These are phyloP conservation scores for Euphorbia tirucalli DNA, from an alignment of 345 rosid genomes.

Conservation along the genomic window DNA sequence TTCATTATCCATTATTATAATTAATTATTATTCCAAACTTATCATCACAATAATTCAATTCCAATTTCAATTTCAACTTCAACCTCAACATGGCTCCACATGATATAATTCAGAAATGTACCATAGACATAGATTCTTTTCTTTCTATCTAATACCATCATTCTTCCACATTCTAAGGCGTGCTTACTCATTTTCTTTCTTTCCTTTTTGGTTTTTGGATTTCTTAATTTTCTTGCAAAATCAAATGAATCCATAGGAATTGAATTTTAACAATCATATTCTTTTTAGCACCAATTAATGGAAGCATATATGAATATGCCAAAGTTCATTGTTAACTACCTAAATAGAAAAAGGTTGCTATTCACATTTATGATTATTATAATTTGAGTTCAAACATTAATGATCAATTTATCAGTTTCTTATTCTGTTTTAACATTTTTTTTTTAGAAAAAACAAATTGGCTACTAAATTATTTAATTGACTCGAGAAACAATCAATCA, in stretches of 20 bases:
- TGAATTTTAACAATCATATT: neutral
- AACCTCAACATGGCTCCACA: conserved; percentile 15
- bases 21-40: conserved; percentile 29
- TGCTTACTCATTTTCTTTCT: neutral
- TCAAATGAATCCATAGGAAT: neutral
- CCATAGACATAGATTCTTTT: too few relatives aligned
- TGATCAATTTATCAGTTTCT: too few relatives aligned
- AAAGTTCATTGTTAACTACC: too few relatives aligned
- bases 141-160: neutral
- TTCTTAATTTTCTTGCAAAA: neutral
- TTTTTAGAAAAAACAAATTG: too few relatives aligned
- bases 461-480: too few relatives aligned
- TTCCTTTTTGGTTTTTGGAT: neutral
- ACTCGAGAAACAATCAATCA: too few relatives aligned
- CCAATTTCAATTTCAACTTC: too few relatives aligned
- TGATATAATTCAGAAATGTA: neutral
- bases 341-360: too few relatives aligned
- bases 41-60: conserved; percentile 24
- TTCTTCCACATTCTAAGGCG: neutral
- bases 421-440: too few relatives aligned
- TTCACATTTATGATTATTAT: too few relatives aligned
- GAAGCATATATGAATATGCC: too few relatives aligned
- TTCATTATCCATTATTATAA: conserved; percentile 29
- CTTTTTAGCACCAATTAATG: neutral
- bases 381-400: too few relatives aligned